A percentile compares a stretch with the other conserved stretches of the same genome.
phyloP scores from a whole-genome alignment of 495 filamentous ascomycete species.

The Podospora comata region DNA sequence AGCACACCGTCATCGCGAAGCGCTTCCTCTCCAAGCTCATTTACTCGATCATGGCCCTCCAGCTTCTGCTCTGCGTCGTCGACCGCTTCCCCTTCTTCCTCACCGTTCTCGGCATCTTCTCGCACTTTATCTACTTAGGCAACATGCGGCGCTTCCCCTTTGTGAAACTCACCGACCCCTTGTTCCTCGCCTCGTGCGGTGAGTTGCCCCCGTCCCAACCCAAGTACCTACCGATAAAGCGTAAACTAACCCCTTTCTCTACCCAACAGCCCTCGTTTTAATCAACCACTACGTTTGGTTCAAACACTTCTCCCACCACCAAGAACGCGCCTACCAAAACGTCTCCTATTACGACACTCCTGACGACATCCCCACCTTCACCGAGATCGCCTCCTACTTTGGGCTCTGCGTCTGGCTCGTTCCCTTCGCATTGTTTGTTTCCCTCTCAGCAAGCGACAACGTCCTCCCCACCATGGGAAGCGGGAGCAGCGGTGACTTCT shows the following conservation, averaged over 20 bases:
- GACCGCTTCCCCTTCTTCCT: conserved; percentile 79
- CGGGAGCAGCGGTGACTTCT: conserved; percentile 36
- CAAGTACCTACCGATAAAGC: not conserved
- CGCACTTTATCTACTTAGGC: conserved; percentile 83
- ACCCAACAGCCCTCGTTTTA: conserved; percentile 64
- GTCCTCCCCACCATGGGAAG: conserved; percentile 79
- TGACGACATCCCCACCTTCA: conserved; percentile 73
- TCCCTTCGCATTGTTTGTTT: conserved; percentile 92
- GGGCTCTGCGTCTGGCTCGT: conserved; percentile 96
- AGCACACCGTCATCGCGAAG: conserved; percentile 90
- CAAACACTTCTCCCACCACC: conserved; percentile 74
- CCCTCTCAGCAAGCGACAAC: conserved; percentile 87
- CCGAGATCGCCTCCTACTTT: conserved; percentile 94
- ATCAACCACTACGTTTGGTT: conserved; percentile 98
- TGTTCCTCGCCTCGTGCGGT: conserved; percentile 85
- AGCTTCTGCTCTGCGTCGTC: conserved; percentile 69
- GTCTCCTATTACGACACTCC: conserved; percentile 56
- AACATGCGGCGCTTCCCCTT: conserved; percentile 85
- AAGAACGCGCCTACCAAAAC: conserved; percentile 43
- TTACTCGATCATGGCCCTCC: conserved; percentile 73
- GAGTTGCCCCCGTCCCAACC: conserved; percentile 17
- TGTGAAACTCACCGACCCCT: conserved; percentile 82
- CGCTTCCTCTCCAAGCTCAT: conserved; percentile 79
- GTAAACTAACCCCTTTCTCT: not conserved
- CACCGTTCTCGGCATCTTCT: conserved; percentile 70